Evolutionary conservation across 306 rosid genomes (phyloP).

Genomic region (Sicyos edulis): DNA sequence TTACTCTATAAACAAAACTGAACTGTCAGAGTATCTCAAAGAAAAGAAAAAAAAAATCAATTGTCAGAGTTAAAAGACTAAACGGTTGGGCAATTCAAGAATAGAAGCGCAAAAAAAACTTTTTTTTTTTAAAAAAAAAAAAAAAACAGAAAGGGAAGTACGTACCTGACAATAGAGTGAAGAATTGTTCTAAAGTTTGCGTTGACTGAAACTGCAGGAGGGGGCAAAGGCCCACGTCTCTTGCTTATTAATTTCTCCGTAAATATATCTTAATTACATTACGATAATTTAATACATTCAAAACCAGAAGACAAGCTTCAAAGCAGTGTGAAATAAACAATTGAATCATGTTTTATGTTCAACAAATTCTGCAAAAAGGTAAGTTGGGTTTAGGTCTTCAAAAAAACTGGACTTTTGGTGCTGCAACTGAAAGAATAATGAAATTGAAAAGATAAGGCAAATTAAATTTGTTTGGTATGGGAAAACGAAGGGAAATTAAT

Average conservation of each 20-base stretch:
- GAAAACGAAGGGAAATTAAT: slow-evolving; percentile 15
- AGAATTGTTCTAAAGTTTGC: slow-evolving; percentile 22
- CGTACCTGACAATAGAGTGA: background rate
- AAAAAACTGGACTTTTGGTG: slow-evolving; percentile 9
- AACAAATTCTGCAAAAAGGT: background rate
- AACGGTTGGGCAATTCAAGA: slow-evolving; percentile 9
- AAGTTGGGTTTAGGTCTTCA: background rate
- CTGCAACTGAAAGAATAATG: background rate
- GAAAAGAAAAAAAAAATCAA: too few species aligned
- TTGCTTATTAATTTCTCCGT: slow-evolving; percentile 28
- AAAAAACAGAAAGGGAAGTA: too few species aligned
- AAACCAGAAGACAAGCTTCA: slow-evolving; percentile 18
- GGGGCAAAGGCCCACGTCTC: slow-evolving; percentile 72
- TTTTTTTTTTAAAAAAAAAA: too few species aligned
- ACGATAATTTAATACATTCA: background rate
- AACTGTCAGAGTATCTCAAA: too few species aligned
- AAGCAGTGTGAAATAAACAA: background rate
- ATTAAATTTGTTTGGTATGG: slow-evolving; percentile 28
- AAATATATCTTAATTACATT: slow-evolving; percentile 13
- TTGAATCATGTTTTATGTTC: background rate
- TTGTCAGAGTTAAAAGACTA: slow-evolving; percentile 17
- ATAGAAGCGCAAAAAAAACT: slow-evolving; percentile 11
- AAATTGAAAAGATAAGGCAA: background rate
- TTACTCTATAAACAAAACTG: background rate
- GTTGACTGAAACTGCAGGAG: slow-evolving; percentile 73